A percentile compares a stretch with the other conserved stretches of the same genome.
Conservation (phyloP, 148 eudicot genomes). For the Silene conica region DNA sequence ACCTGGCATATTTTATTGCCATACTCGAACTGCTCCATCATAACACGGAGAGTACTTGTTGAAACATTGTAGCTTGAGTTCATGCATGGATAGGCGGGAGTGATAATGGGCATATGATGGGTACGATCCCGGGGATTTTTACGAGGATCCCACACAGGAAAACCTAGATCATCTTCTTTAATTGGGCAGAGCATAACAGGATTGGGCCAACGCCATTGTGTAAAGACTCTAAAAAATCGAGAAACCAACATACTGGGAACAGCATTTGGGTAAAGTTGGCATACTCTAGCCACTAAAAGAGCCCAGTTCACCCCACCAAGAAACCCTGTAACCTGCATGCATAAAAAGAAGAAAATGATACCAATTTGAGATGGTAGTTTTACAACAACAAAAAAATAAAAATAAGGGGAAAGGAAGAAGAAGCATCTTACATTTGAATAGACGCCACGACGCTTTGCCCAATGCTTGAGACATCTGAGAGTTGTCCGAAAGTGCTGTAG, state of each 20-base stretch:
- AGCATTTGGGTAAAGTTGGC: conserved; percentile 92
- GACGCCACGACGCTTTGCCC: conserved; percentile 93
- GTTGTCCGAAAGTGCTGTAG: conserved; percentile 72
- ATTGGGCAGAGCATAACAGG: conserved; percentile 90
- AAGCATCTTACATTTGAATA: conserved; percentile 71
- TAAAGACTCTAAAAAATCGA: conserved; percentile 85
- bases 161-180: conserved; percentile 79
- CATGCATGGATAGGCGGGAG: conserved; percentile 97
- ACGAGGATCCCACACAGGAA: conserved; percentile 91
- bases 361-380: not conserved
- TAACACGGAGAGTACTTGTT: conserved; percentile 77
- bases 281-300: conserved; percentile 81
- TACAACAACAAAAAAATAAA: not conserved
- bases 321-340: conserved; percentile 76
- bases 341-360: not conserved
- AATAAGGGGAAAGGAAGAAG: too few relatives aligned
- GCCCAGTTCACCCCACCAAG: conserved; percentile 99
- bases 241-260: conserved; percentile 88
- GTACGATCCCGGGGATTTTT: conserved; percentile 75
- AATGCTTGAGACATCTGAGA: conserved; percentile 76
- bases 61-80: conserved; percentile 98
- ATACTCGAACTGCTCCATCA: conserved; percentile 78
- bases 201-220: conserved; percentile 94
- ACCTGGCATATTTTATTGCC: conserved; percentile 84
- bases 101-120: conserved; percentile 92